These are phyloP conservation scores for Lactarius evosmus DNA, from an alignment of 768 basidiomycete genomes.

Conservation along the genomic window DNA sequence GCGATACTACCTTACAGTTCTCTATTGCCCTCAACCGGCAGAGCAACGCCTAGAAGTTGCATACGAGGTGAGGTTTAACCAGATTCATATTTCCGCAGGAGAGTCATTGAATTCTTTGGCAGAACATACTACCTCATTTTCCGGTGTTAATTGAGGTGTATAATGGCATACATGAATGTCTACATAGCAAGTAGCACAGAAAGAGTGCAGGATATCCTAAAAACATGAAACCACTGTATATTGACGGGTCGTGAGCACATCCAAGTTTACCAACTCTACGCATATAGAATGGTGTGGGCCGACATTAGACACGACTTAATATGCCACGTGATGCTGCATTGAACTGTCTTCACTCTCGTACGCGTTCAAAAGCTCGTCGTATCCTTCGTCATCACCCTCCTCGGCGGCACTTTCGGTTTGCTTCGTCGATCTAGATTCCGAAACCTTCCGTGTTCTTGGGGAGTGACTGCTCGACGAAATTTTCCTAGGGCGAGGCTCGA, in stretches of 20 bases:
- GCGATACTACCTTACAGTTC: conserved; percentile 59
- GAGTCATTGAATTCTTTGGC: conserved; percentile 7
- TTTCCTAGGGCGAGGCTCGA: conserved; percentile 32
- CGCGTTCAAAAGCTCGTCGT: conserved; percentile 73
- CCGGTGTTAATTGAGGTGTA: conserved; percentile 59
- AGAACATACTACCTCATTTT: conserved; percentile 67
- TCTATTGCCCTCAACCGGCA: conserved; percentile 37
- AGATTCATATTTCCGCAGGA: conserved; percentile 3
- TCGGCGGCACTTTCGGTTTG: conserved; percentile 63
- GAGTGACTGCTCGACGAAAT: conserved; percentile 31
- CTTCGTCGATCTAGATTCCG: conserved; percentile 41
- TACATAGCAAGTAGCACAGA: conserved; percentile 11
- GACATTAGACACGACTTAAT: conserved; percentile 2
- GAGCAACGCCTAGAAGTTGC: conserved; percentile 47
- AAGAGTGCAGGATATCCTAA: conserved; percentile 10
- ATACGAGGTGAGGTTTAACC: conserved; percentile 43
- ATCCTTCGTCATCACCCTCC: conserved; percentile 74
- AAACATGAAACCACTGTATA: conserved; percentile 13
- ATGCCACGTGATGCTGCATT: conserved; percentile 21
- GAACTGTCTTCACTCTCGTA: conserved; percentile 73
- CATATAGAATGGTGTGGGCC: not conserved
- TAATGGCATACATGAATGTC: conserved; percentile 52
- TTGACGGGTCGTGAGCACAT: not conserved
- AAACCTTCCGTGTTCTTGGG: conserved; percentile 31
- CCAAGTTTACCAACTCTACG: not conserved